A percentile compares a stretch with the other conserved stretches of the same genome.
phyloP scores from a whole-genome alignment of 176 grass and related monocot genomes.

The Rhynchospora pubera region DNA sequence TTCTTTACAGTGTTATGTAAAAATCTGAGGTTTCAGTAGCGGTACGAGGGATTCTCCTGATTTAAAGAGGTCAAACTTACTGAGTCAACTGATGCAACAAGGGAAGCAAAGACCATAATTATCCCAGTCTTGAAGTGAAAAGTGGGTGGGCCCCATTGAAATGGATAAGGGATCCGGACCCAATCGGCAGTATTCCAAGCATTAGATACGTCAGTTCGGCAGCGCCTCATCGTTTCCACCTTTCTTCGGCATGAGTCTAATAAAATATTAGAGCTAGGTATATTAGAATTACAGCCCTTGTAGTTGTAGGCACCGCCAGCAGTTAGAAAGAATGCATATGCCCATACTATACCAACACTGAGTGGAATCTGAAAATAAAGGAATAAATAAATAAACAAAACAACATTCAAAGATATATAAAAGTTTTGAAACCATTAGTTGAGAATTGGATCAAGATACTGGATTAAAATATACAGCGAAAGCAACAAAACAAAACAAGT shows the following conservation, averaged over 20 bases:
- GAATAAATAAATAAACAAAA: conserved; percentile 24
- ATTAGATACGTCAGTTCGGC: conserved; percentile 93
- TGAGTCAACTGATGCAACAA: conserved; percentile 90
- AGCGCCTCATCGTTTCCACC: conserved; percentile 65
- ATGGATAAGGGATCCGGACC: conserved; percentile 89
- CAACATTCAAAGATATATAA: background rate
- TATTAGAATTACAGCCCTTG: conserved; percentile 76
- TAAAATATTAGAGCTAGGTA: conserved; percentile 97
- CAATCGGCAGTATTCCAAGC: conserved; percentile 87
- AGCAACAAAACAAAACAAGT: background rate
- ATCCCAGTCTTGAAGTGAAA: conserved; percentile 80
- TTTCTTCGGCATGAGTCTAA: conserved; percentile 76
- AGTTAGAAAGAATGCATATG: conserved; percentile 97
- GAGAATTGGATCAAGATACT: background rate
- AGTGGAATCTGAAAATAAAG: conserved; percentile 72
- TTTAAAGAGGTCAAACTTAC: conserved; percentile 42
- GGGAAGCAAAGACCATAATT: conserved; percentile 79
- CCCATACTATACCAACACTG: conserved; percentile 87
- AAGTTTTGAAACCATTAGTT: background rate
- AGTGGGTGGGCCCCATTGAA: conserved; percentile 89
- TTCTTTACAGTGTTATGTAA: background rate
- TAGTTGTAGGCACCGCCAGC: conserved; percentile 88
- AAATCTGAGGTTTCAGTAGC: background rate
- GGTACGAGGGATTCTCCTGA: background rate
- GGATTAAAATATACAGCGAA: conserved; percentile 4